Evolutionary conservation across 1,139 yeast genomes (phyloP), one percentile per base, ranked within the genome.

Genomic region (Keqinozyma sinolaborantium): DNA sequence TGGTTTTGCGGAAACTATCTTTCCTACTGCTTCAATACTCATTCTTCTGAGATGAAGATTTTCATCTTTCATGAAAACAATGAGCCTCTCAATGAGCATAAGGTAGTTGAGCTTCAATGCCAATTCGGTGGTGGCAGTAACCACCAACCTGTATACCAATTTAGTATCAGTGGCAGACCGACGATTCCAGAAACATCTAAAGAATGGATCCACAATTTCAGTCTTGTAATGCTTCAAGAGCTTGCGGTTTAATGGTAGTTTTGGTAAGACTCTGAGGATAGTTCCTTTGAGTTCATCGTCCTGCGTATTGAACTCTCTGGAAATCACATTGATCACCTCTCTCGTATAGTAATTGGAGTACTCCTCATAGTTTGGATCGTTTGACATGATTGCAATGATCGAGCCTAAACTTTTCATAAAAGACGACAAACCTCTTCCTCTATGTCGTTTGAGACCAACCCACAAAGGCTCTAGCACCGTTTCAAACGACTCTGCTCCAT

Each of bases 401-500:
- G 79, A 75, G 0, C 95, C 97, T 24, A 90, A 66, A 34, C 95
- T 85, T 47, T 76, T 79, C 41, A 92, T 55, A 50, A 83, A 87
- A 2, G 87, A 77, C 0, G 95, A 83, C 32, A 90, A 64, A 0
- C 81, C 72, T 45, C 78, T 76, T 3, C 97, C 97, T 39, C 95
- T 67, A 42, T 85, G 95, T 27, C 71, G 71, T 32, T 79, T 71
- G 19, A 87, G 72, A 2, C 95, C 97, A 13, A 65, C 60, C 95
- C 96, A 88, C 5, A 87, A 57, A 0, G 90, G 86, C 40, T 84
- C 92, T 25, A 92, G 53, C 2, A 65, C 55, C 6, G 53, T 60
- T 42, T 84, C 94, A 54, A 92, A 90, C 0, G 94, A 77, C 47
- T 87, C 97, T 35, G 86, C 83, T 30, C 98, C 98, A 56, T 83